Base-by-base conservation (phyloP, 306 rosid genomes). In the Vigna nakashimae region DNA sequence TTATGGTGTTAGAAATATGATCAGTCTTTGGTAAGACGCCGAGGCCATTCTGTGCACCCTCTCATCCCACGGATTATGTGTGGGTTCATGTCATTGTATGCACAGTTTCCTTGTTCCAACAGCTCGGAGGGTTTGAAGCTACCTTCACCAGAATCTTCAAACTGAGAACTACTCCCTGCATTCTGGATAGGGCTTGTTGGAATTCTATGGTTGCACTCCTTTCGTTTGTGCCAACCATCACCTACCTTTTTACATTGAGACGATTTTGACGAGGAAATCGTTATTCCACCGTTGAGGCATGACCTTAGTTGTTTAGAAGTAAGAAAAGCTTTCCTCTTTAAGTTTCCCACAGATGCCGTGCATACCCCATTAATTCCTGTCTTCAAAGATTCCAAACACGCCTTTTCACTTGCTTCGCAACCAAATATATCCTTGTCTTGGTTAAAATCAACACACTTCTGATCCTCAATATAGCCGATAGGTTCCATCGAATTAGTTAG, bases 11-110 rank as follows among this genome's bases (percentile, higher is more conserved):
- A 26, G 34, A 30, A 30, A 30, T 30, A 4, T 30, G 28, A 26
- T 30, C 4, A 30, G 34, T 30, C 5, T 4, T 30, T 30, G 34
- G 28, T 26, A 30, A 30, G 34, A 30, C 5, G 34, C 5, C 59
- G 77, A 1, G 87, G 92, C 91, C 95, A 88, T 73, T 85, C 89
- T 12, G 81, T 78, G 76, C 84, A 55, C 34, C 96, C 93, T 69
- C 62, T 83, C 81, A 84, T 89, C 73, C 84, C 90, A 51, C 87
- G 85, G 38, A 76, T 53, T 58, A 89, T 78, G 69, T 91, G 57
- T 24, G 73, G 73, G 42, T 90, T 90, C 15, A n/a, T 78, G 18
- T 34, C 20, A 18, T 20, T 28, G 42, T 62, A 63, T 2, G 79
- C 30, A 55, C 60, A 71, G 28, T 62, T 76, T 75, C 79, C 24